phyloP scores from a whole-genome alignment of 352 stramenopile species.

The Discostella stelligera region DNA sequence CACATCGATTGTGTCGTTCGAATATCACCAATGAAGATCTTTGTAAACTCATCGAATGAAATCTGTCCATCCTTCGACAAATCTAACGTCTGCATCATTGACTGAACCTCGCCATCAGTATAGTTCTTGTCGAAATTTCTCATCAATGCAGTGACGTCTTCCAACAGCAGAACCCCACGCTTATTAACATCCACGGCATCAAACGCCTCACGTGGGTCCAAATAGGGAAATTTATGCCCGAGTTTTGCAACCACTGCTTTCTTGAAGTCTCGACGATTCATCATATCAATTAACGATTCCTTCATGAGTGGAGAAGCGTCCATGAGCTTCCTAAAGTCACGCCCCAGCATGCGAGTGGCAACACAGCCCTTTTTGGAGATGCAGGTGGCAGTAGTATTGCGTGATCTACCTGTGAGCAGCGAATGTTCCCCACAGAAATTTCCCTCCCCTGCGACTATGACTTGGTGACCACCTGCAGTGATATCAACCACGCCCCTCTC shows the following conservation, averaged over 20 bases:
- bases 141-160: conserved; percentile 62
- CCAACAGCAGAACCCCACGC: conserved; percentile 38
- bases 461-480: conserved; percentile 32
- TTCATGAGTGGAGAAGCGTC: conserved; percentile 53
- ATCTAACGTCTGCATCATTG: conserved; percentile 68
- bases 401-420: conserved; percentile 53
- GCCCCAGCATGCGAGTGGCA: conserved; percentile 42
- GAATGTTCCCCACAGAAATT: conserved; percentile 72
- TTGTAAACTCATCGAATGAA: conserved; percentile 73
- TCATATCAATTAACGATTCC: conserved; percentile 66
- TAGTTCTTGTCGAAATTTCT: conserved; percentile 62
- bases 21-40: conserved; percentile 63
- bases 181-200: conserved; percentile 58
- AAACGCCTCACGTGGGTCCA: conserved; percentile 68
- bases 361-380: conserved; percentile 57
- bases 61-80: conserved; percentile 55
- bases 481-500: conserved; percentile 69
- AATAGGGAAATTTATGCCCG: conserved; percentile 71
- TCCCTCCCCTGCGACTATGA: conserved; percentile 54
- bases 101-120: conserved; percentile 60
- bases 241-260: conserved; percentile 70
- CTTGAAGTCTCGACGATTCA: conserved; percentile 74
- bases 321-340: conserved; percentile 66
- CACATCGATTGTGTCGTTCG: conserved; percentile 12
- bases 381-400: conserved; percentile 67